phyloP scores from a whole-genome alignment of 1,284 basidiomycete species.

The Ceratobasidium theobromae region DNA sequence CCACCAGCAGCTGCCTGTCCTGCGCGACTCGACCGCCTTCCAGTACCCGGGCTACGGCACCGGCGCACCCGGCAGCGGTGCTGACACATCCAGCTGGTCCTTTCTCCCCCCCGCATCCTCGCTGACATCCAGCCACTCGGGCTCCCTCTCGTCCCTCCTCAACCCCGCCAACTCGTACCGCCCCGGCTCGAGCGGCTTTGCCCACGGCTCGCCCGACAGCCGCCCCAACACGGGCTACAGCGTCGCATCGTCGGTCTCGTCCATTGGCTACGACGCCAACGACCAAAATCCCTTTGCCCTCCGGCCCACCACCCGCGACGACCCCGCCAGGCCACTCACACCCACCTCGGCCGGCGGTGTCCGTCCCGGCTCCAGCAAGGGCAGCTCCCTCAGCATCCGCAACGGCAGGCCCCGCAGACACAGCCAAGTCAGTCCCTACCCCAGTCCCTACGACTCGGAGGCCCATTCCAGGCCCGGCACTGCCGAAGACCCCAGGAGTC shows the following conservation, averaged over 20 bases:
- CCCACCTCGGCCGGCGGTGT: constrained; percentile 31
- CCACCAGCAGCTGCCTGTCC: constrained; percentile 19
- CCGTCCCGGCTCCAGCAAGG: constrained; percentile 34
- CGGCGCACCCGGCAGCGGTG: constrained; percentile 18
- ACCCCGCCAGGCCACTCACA: constrained; percentile 28
- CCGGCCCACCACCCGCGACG: constrained; percentile 28
- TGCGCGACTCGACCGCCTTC: constrained; percentile 27
- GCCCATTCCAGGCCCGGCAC: constrained; percentile 48
- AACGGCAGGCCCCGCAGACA: constrained; percentile 60
- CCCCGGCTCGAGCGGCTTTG: constrained; percentile 33
- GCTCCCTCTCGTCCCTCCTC: constrained; percentile 70
- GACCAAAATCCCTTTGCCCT: constrained; percentile 31
- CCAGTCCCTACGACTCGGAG: constrained; percentile 57
- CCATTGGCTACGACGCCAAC: constrained; percentile 16
- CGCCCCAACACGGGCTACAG: constrained; percentile 80
- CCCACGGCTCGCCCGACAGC: constrained; percentile 66
- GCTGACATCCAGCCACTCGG: constrained; percentile 55
- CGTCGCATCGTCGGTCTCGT: constrained; percentile 49
- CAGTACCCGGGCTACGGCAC: constrained; percentile 25
- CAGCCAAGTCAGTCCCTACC: constrained; percentile 80
- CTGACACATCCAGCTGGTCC: constrained; percentile 22
- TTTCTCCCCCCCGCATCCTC: constrained; percentile 47
- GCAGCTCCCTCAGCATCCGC: constrained; percentile 55
- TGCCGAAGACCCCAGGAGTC: constrained; percentile 47
- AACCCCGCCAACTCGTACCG: constrained; percentile 49